Percentiles rank a stretch among this genome's conserved stretches.
Evolutionary conservation across 1,284 basidiomycete genomes (phyloP).

Genomic region (Cryptococcus deneoformans): DNA sequence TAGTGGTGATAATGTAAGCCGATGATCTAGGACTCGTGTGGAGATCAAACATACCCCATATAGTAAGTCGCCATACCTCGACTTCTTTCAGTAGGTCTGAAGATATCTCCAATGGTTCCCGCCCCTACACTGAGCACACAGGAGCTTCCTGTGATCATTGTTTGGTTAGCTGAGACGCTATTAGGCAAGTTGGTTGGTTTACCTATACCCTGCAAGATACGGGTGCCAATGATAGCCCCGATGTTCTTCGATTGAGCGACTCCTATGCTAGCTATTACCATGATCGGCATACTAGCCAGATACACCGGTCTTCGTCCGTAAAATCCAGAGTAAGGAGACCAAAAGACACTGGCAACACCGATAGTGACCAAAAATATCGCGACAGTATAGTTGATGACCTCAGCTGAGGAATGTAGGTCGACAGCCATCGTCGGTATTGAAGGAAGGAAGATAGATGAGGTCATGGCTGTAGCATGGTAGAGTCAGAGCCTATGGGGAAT

Average conservation of each 20-base stretch:
- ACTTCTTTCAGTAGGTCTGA: conserved; percentile 58
- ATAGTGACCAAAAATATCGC: conserved; percentile 52
- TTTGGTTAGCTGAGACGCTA: not conserved
- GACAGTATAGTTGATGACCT: conserved; percentile 58
- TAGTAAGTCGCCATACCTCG: conserved; percentile 63
- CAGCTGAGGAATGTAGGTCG: conserved; percentile 59
- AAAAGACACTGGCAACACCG: conserved; percentile 53
- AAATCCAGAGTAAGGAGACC: conserved; percentile 57
- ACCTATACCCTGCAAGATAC: conserved; percentile 65
- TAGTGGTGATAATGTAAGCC: not conserved
- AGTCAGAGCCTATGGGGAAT: not conserved
- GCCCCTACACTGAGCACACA: conserved; percentile 60
- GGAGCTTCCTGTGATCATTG: conserved; percentile 23
- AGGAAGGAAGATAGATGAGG: conserved; percentile 65
- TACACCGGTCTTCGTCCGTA: conserved; percentile 64
- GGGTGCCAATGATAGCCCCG: conserved; percentile 58
- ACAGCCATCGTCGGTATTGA: conserved; percentile 63
- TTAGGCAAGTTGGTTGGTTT: conserved; percentile 29
- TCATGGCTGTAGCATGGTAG: conserved; percentile 56
- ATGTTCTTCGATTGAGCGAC: conserved; percentile 56
- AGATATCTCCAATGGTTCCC: conserved; percentile 65
- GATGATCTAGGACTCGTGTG: not conserved
- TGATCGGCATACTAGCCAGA: conserved; percentile 59
- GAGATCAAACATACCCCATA: conserved; percentile 51
- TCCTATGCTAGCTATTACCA: conserved; percentile 60